Evolutionary conservation across 352 stramenopile genomes (phyloP).

Genomic region (Phytopythium delawarense): DNA sequence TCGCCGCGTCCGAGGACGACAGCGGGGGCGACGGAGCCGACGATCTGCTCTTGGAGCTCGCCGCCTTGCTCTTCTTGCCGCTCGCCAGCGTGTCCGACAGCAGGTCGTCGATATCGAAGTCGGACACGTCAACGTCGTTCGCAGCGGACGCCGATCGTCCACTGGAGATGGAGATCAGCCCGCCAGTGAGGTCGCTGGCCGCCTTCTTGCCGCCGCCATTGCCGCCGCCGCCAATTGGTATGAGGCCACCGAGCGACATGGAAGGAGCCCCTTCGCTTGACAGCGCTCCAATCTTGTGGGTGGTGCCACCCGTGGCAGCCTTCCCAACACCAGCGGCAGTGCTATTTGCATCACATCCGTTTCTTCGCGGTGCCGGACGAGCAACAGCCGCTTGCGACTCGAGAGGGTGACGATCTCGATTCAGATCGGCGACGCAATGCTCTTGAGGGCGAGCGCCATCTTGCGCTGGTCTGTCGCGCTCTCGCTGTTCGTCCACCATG

Average conservation of each 20-base stretch:
- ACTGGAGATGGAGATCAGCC: conserved; percentile 51
- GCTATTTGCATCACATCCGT: conserved; percentile 6
- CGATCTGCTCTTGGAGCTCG: conserved; percentile 24
- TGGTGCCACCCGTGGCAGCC: background rate
- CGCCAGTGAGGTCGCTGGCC: conserved; percentile 44
- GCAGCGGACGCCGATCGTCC: conserved; percentile 9
- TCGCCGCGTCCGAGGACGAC: conserved; percentile 9
- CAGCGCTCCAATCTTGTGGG: background rate
- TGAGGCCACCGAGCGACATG: conserved; percentile 49
- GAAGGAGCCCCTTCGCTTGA: too few relatives aligned
- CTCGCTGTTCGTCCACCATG: background rate
- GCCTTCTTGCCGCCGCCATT: conserved; percentile 15
- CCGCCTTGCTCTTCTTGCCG: conserved; percentile 10
- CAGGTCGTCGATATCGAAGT: conserved; percentile 58
- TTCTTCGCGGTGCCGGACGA: background rate
- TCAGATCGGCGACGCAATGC: background rate
- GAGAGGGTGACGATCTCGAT: too few relatives aligned
- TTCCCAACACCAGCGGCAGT: background rate
- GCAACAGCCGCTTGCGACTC: background rate
- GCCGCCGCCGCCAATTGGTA: conserved; percentile 33
- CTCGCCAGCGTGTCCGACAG: conserved; percentile 29
- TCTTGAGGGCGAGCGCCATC: background rate
- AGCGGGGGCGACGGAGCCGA: background rate
- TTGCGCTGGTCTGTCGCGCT: background rate
- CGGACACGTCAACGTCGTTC: conserved; percentile 42